phyloP scores from a whole-genome alignment of 2,329 filamentous ascomycete species.

The Fonsecaea pedrosoi region DNA sequence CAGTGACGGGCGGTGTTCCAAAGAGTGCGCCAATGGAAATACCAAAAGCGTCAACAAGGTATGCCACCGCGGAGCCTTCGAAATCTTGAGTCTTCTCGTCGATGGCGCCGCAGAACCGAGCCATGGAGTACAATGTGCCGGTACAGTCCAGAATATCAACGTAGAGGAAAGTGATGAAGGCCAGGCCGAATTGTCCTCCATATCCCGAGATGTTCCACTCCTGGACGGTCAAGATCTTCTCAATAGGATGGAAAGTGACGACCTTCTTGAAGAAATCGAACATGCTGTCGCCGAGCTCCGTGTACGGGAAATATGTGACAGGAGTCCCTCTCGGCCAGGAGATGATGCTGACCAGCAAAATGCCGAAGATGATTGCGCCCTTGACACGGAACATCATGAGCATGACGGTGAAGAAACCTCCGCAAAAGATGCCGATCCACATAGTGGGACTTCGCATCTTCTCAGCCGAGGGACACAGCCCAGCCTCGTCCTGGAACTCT shows the following conservation, averaged over 20 bases:
- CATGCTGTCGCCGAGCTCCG: conserved; percentile 67
- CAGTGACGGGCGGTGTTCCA: conserved; percentile 80
- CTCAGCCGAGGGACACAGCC: conserved; percentile 66
- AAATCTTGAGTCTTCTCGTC: conserved; percentile 86
- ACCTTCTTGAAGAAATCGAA: conserved; percentile 92
- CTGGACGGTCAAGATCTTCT: conserved; percentile 71
- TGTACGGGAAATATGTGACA: conserved; percentile 83
- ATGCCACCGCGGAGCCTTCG: conserved; percentile 81
- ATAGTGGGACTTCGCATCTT: conserved; percentile 85
- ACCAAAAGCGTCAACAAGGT: conserved; percentile 79
- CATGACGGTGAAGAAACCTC: conserved; percentile 78
- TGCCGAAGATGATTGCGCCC: conserved; percentile 83
- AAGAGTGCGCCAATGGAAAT: conserved; percentile 82
- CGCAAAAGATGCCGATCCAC: conserved; percentile 90
- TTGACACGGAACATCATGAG: conserved; percentile 87
- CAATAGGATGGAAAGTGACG: conserved; percentile 81
- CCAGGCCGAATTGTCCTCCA: conserved; percentile 78
- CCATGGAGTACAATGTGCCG: conserved; percentile 88
- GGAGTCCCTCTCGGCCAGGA: conserved; percentile 79
- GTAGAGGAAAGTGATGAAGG: conserved; percentile 87
- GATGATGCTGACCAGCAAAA: conserved; percentile 82
- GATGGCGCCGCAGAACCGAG: conserved; percentile 78
- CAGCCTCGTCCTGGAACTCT: conserved; percentile 53
- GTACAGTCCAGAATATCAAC: conserved; percentile 89
- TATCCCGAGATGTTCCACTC: conserved; percentile 74